phyloP scores from a whole-genome alignment of 257 asterid genomes.

The Fraxinus cuspidata region DNA sequence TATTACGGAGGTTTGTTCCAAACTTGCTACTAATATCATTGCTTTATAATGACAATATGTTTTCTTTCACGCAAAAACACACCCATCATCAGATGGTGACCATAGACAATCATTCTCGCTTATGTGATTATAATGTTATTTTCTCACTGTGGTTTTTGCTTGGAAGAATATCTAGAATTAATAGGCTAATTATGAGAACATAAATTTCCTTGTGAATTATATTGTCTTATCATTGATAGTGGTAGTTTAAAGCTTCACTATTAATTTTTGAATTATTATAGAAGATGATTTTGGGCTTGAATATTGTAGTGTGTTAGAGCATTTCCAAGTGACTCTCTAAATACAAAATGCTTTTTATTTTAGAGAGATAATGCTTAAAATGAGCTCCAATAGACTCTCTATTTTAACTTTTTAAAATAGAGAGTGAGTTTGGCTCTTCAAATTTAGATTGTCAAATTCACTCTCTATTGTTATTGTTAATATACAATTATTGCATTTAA shows the following conservation, averaged over 20 bases:
- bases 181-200: background rate
- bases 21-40: slow-evolving; percentile 17
- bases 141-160: background rate
- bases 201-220: background rate
- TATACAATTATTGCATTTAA: too few species aligned
- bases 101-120: background rate
- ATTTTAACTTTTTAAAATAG: too few species aligned
- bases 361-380: too few species aligned
- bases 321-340: too few species aligned
- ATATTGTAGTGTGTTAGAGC: background rate
- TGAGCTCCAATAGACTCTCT: too few species aligned
- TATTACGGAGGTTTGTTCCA: slow-evolving; percentile 71
- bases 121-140: background rate
- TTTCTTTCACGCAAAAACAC: background rate
- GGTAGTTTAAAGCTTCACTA: background rate
- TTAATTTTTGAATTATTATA: background rate
- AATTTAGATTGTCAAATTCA: too few species aligned
- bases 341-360: too few species aligned
- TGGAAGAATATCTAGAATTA: background rate
- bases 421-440: too few species aligned
- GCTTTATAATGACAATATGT: slow-evolving; percentile 9
- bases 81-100: background rate
- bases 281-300: background rate
- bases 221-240: background rate
- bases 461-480: too few species aligned